These are phyloP conservation scores for Cylindrodendrum hubeiense DNA, from an alignment of 2,329 filamentous ascomycete species.

Conservation along the genomic window DNA sequence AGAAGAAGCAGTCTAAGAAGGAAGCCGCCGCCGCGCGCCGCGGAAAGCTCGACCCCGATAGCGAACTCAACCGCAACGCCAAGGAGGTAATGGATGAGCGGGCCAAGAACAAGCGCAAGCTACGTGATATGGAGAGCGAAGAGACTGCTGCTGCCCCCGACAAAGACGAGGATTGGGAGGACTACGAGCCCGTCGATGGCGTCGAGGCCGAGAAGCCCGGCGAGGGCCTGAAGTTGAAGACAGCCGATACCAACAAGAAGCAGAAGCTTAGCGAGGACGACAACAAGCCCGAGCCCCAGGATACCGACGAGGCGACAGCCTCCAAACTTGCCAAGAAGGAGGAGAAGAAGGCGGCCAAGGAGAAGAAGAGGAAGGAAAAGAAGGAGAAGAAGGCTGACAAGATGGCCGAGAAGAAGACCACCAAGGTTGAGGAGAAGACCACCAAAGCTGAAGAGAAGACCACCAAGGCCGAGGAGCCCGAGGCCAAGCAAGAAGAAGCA, in stretches of 20 bases:
- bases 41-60: slow-evolving; percentile 92
- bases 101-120: slow-evolving; percentile 82
- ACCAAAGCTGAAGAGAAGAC: slow-evolving; percentile 38
- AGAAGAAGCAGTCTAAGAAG: slow-evolving; percentile 95
- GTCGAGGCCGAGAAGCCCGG: slow-evolving; percentile 72
- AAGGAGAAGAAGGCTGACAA: slow-evolving; percentile 57
- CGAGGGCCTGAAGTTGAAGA: slow-evolving; percentile 70
- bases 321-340: slow-evolving; percentile 65
- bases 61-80: slow-evolving; percentile 81
- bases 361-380: slow-evolving; percentile 60
- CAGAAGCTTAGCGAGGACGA: slow-evolving; percentile 53
- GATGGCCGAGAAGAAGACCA: slow-evolving; percentile 43
- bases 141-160: slow-evolving; percentile 46
- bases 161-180: slow-evolving; percentile 60
- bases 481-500: slow-evolving; percentile 27
- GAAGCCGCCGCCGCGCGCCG: slow-evolving; percentile 85
- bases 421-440: slow-evolving; percentile 38
- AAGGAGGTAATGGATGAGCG: slow-evolving; percentile 93
- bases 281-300: slow-evolving; percentile 44
- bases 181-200: slow-evolving; percentile 61
- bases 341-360: slow-evolving; percentile 64
- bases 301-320: slow-evolving; percentile 60
- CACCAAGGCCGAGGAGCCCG: slow-evolving; percentile 26
- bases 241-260: slow-evolving; percentile 68
- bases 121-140: slow-evolving; percentile 71